These are phyloP conservation scores for Dryas integrifolia DNA, from an alignment of 331 rosid genomes.

Conservation along the genomic window DNA sequence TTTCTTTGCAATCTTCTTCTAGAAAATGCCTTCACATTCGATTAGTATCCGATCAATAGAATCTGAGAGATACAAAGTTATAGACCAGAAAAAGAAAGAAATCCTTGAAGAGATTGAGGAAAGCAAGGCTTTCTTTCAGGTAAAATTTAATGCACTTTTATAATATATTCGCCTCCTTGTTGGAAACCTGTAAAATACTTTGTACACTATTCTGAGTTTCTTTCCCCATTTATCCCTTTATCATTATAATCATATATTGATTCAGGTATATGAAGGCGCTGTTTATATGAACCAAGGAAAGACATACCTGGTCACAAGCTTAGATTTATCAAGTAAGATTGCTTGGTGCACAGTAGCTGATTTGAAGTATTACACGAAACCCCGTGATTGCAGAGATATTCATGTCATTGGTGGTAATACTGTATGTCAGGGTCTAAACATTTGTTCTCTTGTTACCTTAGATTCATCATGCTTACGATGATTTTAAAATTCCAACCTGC, in stretches of 20 bases:
- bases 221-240: not conserved
- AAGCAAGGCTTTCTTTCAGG: conserved; percentile 97
- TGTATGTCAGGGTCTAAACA: conserved; percentile 55
- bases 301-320: conserved; percentile 71
- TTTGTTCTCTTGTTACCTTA: not conserved
- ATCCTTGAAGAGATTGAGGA: conserved; percentile 97
- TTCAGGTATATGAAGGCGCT: conserved; percentile 92
- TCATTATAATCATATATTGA: conserved; percentile 16
- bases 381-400: conserved; percentile 75
- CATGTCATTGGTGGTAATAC: conserved; percentile 68
- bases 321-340: conserved; percentile 55
- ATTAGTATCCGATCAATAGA: conserved; percentile 86
- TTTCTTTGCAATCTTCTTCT: conserved; percentile 13
- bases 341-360: conserved; percentile 74
- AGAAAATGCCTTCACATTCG: conserved; percentile 76
- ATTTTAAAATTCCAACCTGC: conserved; percentile 13
- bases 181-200: not conserved
- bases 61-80: conserved; percentile 58
- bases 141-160: conserved; percentile 7
- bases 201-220: not conserved
- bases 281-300: conserved; percentile 87
- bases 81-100: conserved; percentile 51
- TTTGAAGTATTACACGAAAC: conserved; percentile 78
- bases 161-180: not conserved
- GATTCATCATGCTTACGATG: conserved; percentile 18